Evolutionary conservation across 257 asterid species (phyloP), one percentile per base, ranked within the genome.

Genomic region (Ajuga chamaepitys): DNA sequence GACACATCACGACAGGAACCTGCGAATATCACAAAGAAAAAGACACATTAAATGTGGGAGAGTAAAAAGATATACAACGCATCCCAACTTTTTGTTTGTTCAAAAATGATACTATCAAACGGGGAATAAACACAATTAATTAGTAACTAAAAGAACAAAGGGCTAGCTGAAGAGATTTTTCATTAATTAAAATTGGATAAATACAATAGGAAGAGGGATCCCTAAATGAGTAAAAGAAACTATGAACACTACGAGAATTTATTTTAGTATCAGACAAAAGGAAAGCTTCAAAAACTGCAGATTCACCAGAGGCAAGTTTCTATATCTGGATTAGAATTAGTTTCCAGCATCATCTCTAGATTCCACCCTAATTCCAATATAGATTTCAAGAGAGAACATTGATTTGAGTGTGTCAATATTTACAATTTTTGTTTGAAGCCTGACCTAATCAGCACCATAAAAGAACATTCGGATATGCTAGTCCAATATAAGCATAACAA

Each of bases 1-100:
- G 88, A 68, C 90, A 85, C 90, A 76, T 76, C 46, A 88, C 83
- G 16, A 85, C 85, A 21, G 88, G 86, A 76, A 94, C 95, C 99
- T 94, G 69, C 57, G 70, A 13, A 74, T 34, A 52, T 50, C 69
- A 52, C 10, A 65, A n/a, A 37, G 57, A 47, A 73, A 22, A 20
- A 13, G 34, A 68, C 35, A 20, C 22, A 40, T 32, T 13, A 42
- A 47, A 10, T 26, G 32, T 9, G 21, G 42, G 12, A 45, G 59
- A 44, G 17, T 35, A 48, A 22, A n/a, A 44, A 21, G 28, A 10
- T 48, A 54, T n/a, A 47, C 21, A 2, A 17, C n/a, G 2, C 24
- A 9, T 1, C 26, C 16, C 37, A 30, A 60, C 30, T 35, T 48
- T 13, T 30, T 11, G 40, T 53, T 50, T 7, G 12, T 4, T 21